phyloP scores from a whole-genome alignment of 2,329 filamentous ascomycete genomes.

The Microascus cirrosus region DNA sequence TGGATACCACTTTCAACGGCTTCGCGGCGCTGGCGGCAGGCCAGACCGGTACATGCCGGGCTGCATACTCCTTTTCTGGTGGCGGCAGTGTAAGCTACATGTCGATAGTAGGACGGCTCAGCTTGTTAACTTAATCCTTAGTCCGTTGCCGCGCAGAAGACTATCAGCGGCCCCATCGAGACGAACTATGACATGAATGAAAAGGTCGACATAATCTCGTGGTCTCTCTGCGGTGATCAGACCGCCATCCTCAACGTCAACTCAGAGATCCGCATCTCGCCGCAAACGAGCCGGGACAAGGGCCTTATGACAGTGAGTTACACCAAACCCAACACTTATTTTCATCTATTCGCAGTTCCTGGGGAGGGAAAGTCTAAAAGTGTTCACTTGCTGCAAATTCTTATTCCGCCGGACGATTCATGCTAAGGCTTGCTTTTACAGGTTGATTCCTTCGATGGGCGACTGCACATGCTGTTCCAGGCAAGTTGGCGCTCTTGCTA shows the following conservation, averaged over 20 bases:
- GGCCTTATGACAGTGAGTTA: constrained; percentile 15
- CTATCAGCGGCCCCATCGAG: constrained; percentile 13
- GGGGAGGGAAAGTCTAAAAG: not conserved
- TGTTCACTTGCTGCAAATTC: not conserved
- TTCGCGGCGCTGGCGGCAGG: constrained; percentile 13
- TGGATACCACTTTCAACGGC: constrained; percentile 15
- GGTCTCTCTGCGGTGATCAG: constrained; percentile 11
- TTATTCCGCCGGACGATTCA: not conserved
- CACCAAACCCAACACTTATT: not conserved
- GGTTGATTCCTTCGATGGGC: constrained; percentile 16
- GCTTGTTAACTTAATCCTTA: constrained; percentile 3
- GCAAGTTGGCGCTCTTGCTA: constrained; percentile 12
- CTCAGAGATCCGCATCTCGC: constrained; percentile 15
- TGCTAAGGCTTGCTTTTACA: constrained; percentile 3
- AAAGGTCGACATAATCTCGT: constrained; percentile 13
- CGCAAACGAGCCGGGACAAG: constrained; percentile 11
- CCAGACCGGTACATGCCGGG: constrained; percentile 15
- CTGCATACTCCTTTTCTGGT: constrained; percentile 15
- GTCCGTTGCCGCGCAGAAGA: constrained; percentile 16
- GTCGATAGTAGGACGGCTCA: not conserved
- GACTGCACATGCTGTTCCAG: constrained; percentile 13
- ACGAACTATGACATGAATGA: constrained; percentile 17
- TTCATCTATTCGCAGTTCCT: not conserved
- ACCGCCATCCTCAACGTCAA: constrained; percentile 16
- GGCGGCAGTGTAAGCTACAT: constrained; percentile 7